Conservation (phyloP, 164 flowering plant genomes). For the Umbilicus rupestris region DNA sequence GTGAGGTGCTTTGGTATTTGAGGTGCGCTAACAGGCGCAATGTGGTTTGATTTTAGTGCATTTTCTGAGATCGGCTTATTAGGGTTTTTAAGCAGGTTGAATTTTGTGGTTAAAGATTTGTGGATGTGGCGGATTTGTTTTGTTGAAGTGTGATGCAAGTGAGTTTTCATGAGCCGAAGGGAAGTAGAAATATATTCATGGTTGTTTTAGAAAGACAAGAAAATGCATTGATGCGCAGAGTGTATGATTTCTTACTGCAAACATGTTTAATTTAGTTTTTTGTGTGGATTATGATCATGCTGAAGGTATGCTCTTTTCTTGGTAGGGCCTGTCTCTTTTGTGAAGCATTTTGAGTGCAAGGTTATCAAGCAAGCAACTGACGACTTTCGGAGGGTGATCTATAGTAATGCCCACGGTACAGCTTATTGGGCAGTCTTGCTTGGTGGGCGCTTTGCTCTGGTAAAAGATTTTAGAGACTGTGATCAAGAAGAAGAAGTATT, state of each 20-base stretch:
- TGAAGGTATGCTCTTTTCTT: background rate
- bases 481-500: constrained; percentile 37
- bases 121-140: too few species aligned
- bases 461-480: constrained; percentile 41
- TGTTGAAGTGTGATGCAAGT: too few species aligned
- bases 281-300: background rate
- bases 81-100: background rate
- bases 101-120: too few species aligned
- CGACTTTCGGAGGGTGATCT: constrained; percentile 43
- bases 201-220: too few species aligned
- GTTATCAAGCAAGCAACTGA: constrained; percentile 71
- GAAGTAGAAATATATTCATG: too few species aligned
- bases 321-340: constrained; percentile 36
- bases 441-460: constrained; percentile 46
- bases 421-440: constrained; percentile 59
- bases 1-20: too few species aligned
- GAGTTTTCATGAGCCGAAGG: too few species aligned
- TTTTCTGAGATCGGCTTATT: background rate
- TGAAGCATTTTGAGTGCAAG: constrained; percentile 48
- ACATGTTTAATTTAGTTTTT: background rate
- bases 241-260: too few species aligned
- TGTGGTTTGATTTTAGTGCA: background rate
- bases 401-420: constrained; percentile 32
- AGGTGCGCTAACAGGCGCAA: too few species aligned
- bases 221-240: too few species aligned